Evolutionary conservation across 2,329 filamentous ascomycete genomes (phyloP).

Genomic region (Nothophoma quercina): DNA sequence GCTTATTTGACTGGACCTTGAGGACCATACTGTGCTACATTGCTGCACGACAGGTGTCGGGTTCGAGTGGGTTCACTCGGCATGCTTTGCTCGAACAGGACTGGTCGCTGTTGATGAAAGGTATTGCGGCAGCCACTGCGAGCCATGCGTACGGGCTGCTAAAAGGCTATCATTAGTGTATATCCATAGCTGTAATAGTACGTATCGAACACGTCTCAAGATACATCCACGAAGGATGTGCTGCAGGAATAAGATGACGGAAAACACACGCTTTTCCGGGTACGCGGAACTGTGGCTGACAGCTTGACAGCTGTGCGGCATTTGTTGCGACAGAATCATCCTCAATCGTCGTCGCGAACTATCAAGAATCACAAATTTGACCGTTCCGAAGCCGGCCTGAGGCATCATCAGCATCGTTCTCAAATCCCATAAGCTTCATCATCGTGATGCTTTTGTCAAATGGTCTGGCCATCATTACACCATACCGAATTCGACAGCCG

Average conservation of each 20-base stretch:
- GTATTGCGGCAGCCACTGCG: slow-evolving; percentile 16
- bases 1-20: slow-evolving; percentile 79
- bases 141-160: slow-evolving; percentile 37
- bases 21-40: slow-evolving; percentile 62
- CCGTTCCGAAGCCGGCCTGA: slow-evolving; percentile 3
- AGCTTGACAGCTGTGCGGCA: not conserved
- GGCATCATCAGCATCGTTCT: not conserved
- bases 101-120: slow-evolving; percentile 11
- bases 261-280: not conserved
- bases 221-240: not conserved
- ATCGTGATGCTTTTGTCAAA: slow-evolving; percentile 11
- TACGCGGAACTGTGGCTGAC: not conserved
- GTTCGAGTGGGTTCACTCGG: not conserved
- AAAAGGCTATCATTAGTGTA: slow-evolving; percentile 35
- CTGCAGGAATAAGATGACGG: not conserved
- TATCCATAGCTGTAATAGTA: not conserved
- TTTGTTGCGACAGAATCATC: not conserved
- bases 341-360: not conserved
- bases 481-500: slow-evolving; percentile 21
- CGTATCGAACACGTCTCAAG: not conserved
- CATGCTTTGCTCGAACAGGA: not conserved
- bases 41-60: slow-evolving; percentile 24
- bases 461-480: slow-evolving; percentile 14
- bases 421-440: not conserved
- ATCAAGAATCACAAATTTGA: not conserved